A percentile compares a stretch with the other conserved stretches of the same genome.
phyloP scores from a whole-genome alignment of 345 rosid genomes.

The Chamaenerion angustifolium region DNA sequence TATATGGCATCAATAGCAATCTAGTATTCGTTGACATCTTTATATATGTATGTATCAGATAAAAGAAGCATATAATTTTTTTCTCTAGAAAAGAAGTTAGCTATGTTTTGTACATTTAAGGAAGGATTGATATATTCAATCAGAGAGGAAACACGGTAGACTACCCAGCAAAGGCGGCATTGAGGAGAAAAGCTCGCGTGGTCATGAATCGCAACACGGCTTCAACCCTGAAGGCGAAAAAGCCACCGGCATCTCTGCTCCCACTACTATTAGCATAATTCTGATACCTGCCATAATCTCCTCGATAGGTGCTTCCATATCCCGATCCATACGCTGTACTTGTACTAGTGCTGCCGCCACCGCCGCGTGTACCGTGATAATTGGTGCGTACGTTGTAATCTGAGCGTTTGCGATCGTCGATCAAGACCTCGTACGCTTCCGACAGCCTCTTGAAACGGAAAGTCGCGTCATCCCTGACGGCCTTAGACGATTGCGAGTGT shows the following conservation, averaged over 20 bases:
- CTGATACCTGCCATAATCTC: conserved; percentile 9
- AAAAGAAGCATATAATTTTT: no score
- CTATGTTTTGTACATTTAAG: no score
- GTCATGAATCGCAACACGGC: conserved; percentile 41
- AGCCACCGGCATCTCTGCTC: conserved; percentile 10
- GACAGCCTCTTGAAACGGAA: conserved; percentile 64
- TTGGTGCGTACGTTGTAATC: conserved; percentile 31
- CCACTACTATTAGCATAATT: conserved; percentile 14
- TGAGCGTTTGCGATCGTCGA: conserved; percentile 58
- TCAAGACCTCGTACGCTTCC: conserved; percentile 67
- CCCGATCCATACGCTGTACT: conserved; percentile 18
- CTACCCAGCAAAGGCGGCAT: conserved; percentile 59
- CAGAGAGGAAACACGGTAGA: background rate
- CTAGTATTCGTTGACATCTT: background rate
- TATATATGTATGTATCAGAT: background rate
- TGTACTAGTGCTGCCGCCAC: conserved; percentile 12
- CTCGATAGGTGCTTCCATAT: conserved; percentile 6
- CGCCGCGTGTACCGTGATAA: conserved; percentile 11
- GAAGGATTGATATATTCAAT: background rate
- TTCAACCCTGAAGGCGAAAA: conserved; percentile 17
- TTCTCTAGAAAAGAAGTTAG: no score
- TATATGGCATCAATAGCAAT: background rate
- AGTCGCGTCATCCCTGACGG: conserved; percentile 39
- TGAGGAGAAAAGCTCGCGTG: conserved; percentile 56
- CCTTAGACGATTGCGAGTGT: conserved; percentile 51